Evolutionary conservation across 768 basidiomycete species (phyloP).

Genomic region (Clitopilus hobsonii): DNA sequence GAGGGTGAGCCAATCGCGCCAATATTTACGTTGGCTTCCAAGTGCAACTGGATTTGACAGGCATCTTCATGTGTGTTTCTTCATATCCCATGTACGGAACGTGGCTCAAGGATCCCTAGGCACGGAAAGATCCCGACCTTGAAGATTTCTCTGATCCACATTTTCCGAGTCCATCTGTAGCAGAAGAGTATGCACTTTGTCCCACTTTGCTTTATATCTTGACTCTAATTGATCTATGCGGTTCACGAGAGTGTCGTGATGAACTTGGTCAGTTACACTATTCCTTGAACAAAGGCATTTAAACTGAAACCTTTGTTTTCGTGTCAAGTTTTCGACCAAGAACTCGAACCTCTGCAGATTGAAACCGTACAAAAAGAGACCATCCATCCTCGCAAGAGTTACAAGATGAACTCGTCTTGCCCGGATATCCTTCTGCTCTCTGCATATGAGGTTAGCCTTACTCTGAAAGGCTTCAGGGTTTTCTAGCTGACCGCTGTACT

Average conservation of each 20-base stretch:
- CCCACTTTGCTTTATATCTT: too few species aligned
- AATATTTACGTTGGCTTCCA: conserved; percentile 99
- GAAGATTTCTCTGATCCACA: conserved; percentile 98
- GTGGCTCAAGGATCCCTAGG: conserved; percentile 32
- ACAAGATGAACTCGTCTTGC: conserved; percentile 99
- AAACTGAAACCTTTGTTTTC: conserved; percentile 17
- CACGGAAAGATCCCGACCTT: conserved; percentile 98
- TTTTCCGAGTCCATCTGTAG: conserved; percentile 99
- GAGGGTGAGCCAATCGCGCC: conserved; percentile 89
- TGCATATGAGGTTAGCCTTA: conserved; percentile 63
- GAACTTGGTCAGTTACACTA: conserved; percentile 57
- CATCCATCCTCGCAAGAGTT: conserved; percentile 98
- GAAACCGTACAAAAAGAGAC: conserved; percentile 99
- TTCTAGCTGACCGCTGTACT: not conserved
- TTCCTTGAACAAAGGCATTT: not conserved
- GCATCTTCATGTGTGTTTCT: conserved; percentile 76
- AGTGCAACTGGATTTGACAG: conserved; percentile 96
- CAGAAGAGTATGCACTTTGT: conserved; percentile 81
- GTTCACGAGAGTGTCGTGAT: conserved; percentile 91
- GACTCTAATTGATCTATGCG: too few species aligned
- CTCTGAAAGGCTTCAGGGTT: too few species aligned
- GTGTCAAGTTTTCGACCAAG: conserved; percentile 99
- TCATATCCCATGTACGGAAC: not conserved
- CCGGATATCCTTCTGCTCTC: conserved; percentile 98
- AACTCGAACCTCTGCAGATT: conserved; percentile 95